Evolutionary conservation across 208 protist genomes (phyloP), one percentile per base, ranked within the genome.

Genomic region (Wallacemonas collosoma): DNA sequence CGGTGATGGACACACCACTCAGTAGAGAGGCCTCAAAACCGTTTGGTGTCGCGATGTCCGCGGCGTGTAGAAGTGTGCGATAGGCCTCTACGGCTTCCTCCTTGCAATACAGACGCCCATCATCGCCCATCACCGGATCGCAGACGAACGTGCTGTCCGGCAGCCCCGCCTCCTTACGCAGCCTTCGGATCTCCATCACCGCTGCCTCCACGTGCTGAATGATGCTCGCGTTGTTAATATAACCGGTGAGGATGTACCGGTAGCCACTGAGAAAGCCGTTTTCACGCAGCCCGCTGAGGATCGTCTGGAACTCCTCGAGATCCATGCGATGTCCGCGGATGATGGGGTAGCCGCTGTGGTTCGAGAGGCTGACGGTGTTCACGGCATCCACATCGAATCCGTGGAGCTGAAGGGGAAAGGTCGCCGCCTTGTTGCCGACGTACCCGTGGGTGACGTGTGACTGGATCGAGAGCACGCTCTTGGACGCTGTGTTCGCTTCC

Each of bases 71-170:
- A 15, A 97, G 68, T n/a, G 89, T 80, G 14, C 82, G 85, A 77
- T 98, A 99, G 17, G 96, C 85, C 35, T 81, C 77, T 3, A 98
- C 70, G 9, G 98, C 79, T 55, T 98, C 93, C 35, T 88, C 71
- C 70, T 95, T 95, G 75, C 97, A 98, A 83, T 99, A 99, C 47
- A 99, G 69, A 26, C 83, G 76, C 7, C 94, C 93, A 61, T 98
- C 82, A 69, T 99, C 98, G 43, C 98, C 98, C 66, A 98, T 85
- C 2, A 99, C 98, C 1, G 98, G 97, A 71, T 99, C 98, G 82
- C 98, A 99, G 41, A 98, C 78, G 71, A 88, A 98, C 14, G 72
- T 79, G 0, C 88, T 62, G 39, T 77, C 73, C 14, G 79, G 74
- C 51, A 57, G 43, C 45, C 41, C 53, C 4, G 55, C 67, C 48